Evolutionary conservation across 306 rosid species (phyloP).

Genomic region (Lathyrus aphaca): DNA sequence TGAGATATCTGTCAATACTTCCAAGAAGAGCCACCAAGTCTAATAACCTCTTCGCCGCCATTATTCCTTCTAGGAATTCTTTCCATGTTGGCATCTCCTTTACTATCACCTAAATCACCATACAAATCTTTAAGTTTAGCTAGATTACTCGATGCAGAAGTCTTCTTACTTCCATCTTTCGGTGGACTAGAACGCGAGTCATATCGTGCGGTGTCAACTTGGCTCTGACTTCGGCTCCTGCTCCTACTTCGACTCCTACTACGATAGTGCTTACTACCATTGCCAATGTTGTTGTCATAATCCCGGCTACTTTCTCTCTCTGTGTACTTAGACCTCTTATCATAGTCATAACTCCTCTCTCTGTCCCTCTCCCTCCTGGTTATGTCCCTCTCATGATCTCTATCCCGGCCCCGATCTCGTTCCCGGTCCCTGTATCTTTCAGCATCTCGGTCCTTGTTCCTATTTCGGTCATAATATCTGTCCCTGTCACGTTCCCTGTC

Average conservation of each 20-base stretch:
- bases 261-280: slow-evolving; percentile 52
- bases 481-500: slow-evolving; percentile 54
- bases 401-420: slow-evolving; percentile 46
- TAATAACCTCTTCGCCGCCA: slow-evolving; percentile 84
- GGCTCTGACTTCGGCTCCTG: slow-evolving; percentile 69
- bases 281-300: slow-evolving; percentile 53
- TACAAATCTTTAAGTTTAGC: slow-evolving; percentile 92
- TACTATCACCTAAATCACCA: slow-evolving; percentile 72
- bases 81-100: slow-evolving; percentile 57
- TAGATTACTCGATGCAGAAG: slow-evolving; percentile 73
- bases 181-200: slow-evolving; percentile 62
- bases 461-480: slow-evolving; percentile 46
- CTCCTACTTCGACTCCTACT: slow-evolving; percentile 76
- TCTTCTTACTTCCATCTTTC: slow-evolving; percentile 58
- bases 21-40: slow-evolving; percentile 71
- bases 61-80: slow-evolving; percentile 61
- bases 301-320: slow-evolving; percentile 77
- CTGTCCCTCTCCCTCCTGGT: slow-evolving; percentile 44
- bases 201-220: slow-evolving; percentile 50
- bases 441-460: slow-evolving; percentile 45
- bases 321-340: slow-evolving; percentile 54
- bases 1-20: slow-evolving; percentile 41
- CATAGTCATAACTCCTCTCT: slow-evolving; percentile 62
- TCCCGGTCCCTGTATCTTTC: slow-evolving; percentile 53
- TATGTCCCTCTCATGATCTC: slow-evolving; percentile 49